Conservation (phyloP, 73 alveolate genomes). For the Tetrahymena elliotti region DNA sequence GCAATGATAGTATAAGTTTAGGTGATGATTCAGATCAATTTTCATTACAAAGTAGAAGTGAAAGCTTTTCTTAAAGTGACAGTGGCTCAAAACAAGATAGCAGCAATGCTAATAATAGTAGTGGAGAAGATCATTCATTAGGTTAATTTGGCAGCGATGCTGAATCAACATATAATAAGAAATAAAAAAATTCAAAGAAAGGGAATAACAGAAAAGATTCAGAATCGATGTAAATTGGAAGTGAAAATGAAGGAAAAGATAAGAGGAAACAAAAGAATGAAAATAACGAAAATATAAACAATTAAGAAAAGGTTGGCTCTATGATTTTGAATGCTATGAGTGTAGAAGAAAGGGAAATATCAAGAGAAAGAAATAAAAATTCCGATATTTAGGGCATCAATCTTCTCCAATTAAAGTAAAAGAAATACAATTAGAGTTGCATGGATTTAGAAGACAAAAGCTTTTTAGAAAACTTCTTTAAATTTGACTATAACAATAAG, state of each 20-base stretch:
- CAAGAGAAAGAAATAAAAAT: neutral
- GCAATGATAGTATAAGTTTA: neutral
- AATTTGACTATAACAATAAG: neutral
- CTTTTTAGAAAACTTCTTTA: neutral
- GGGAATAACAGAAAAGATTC: neutral
- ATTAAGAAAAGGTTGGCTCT: neutral
- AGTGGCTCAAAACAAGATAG: neutral
- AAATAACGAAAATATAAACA: neutral
- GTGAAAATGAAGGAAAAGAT: neutral
- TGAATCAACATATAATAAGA: neutral
- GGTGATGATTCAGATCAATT: neutral
- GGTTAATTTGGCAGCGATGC: neutral
- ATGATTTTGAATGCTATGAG: neutral
- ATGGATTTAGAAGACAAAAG: neutral
- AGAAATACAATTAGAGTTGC: neutral
- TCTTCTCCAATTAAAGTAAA: neutral
- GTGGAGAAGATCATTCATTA: neutral
- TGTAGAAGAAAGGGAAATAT: neutral
- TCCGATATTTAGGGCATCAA: neutral
- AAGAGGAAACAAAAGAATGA: neutral
- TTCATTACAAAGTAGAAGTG: neutral
- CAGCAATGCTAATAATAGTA: neutral
- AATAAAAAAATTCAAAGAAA: neutral
- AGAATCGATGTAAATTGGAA: neutral
- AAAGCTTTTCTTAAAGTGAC: neutral